These are phyloP conservation scores for Geotrichum siamense DNA, from an alignment of 1,139 yeast species.

Conservation along the genomic window DNA sequence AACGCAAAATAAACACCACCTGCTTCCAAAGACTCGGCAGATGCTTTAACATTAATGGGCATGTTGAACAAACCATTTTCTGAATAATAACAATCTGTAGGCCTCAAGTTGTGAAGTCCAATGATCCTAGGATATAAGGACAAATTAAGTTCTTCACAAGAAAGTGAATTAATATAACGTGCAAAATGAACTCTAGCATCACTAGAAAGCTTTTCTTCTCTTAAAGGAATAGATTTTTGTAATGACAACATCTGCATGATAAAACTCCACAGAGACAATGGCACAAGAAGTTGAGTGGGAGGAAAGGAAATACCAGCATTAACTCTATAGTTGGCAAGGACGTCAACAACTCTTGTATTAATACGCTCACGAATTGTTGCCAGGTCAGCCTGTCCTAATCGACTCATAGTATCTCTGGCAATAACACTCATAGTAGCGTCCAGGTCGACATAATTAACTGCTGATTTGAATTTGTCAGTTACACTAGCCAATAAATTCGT, in stretches of 20 bases:
- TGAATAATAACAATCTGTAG: slow-evolving; percentile 41
- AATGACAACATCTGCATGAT: slow-evolving; percentile 64
- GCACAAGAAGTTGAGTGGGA: slow-evolving; percentile 67
- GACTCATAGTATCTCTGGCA: slow-evolving; percentile 59
- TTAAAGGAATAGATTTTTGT: slow-evolving; percentile 59
- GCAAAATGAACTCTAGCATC: slow-evolving; percentile 53
- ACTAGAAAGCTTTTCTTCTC: slow-evolving; percentile 37
- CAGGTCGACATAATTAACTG: slow-evolving; percentile 77
- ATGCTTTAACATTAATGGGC: slow-evolving; percentile 46
- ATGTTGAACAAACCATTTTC: slow-evolving; percentile 44
- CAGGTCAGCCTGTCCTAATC: slow-evolving; percentile 49
- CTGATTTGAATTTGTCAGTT: slow-evolving; percentile 63
- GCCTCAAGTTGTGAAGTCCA: slow-evolving; percentile 60
- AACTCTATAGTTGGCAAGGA: slow-evolving; percentile 68
- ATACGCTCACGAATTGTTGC: slow-evolving; percentile 57
- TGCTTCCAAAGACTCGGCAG: slow-evolving; percentile 43
- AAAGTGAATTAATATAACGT: slow-evolving; percentile 48
- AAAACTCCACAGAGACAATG: slow-evolving; percentile 69
- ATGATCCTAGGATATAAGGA: slow-evolving; percentile 76
- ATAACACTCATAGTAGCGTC: slow-evolving; percentile 71
- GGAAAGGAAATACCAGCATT: slow-evolving; percentile 42
- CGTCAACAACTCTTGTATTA: slow-evolving; percentile 57
- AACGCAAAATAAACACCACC: slow-evolving; percentile 78
- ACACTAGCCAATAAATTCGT: slow-evolving; percentile 78
- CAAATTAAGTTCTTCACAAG: slow-evolving; percentile 53